phyloP scores from a whole-genome alignment of 2,329 filamentous ascomycete genomes.

The Exophiala mesophila region DNA sequence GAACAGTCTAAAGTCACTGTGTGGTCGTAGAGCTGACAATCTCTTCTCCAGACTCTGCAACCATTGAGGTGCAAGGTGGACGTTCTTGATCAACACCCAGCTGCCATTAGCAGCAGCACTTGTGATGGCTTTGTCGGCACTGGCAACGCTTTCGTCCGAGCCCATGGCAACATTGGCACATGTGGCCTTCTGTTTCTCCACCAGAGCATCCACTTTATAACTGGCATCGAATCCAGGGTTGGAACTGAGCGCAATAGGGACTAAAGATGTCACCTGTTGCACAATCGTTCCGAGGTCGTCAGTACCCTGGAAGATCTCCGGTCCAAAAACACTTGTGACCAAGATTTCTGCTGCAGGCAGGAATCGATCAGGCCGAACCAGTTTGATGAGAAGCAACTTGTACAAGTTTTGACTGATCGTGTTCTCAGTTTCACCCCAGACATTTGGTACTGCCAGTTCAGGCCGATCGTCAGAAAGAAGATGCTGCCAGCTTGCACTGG shows the following conservation, averaged over 20 bases:
- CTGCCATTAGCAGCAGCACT: constrained; percentile 86
- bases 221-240: constrained; percentile 96
- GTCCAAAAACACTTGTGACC: constrained; percentile 77
- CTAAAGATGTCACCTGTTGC: constrained; percentile 73
- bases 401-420: constrained; percentile 71
- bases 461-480: constrained; percentile 84
- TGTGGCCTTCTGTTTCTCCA: constrained; percentile 72
- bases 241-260: constrained; percentile 86
- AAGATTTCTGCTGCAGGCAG: constrained; percentile 92
- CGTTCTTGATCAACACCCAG: constrained; percentile 99
- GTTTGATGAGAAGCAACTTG: constrained; percentile 83
- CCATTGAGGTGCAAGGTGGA: constrained; percentile 93
- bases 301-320: constrained; percentile 72
- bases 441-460: constrained; percentile 72
- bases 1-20: constrained; percentile 89
- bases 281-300: constrained; percentile 84
- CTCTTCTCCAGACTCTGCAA: constrained; percentile 95
- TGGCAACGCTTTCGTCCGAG: constrained; percentile 87
- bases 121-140: constrained; percentile 90
- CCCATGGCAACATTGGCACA: constrained; percentile 99
- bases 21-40: constrained; percentile 89
- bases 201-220: constrained; percentile 96
- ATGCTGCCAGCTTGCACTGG: constrained; percentile 65
- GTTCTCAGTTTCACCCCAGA: constrained; percentile 64
- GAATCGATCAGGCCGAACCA: constrained; percentile 93